A percentile compares a stretch with the other conserved stretches of the same genome.
Conservation (phyloP, 225 moss, liverwort and hornwort genomes). For the Physcomitrellopsis africana region DNA sequence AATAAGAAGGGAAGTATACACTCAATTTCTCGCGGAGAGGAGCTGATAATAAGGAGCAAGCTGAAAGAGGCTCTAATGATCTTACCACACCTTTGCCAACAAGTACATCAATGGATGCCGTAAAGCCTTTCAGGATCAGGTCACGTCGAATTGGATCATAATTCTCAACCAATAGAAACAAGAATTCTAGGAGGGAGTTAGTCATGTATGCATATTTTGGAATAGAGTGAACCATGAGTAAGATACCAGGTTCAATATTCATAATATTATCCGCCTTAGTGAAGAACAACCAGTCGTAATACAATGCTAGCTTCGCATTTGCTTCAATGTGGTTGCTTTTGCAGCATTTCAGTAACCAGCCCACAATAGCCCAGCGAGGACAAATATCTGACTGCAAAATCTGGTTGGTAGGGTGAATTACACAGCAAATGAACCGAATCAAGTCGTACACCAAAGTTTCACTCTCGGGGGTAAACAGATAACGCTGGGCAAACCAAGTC, state of each 20-base stretch:
- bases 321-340: conserved; percentile 96
- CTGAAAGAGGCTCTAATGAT: conserved; percentile 84
- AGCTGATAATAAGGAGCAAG: conserved; percentile 59
- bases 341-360: conserved; percentile 97
- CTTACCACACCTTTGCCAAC: conserved; percentile 96
- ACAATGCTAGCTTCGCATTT: conserved; percentile 93
- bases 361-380: conserved; percentile 96
- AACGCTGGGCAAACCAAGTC: conserved; percentile 98
- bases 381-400: conserved; percentile 97
- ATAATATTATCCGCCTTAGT: conserved; percentile 92
- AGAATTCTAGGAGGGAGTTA: conserved; percentile 86
- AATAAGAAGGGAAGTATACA: conserved; percentile 72
- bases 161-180: conserved; percentile 92
- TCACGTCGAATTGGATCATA: conserved; percentile 89
- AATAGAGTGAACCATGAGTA: conserved; percentile 96
- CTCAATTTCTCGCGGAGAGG: conserved; percentile 83
- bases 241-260: conserved; percentile 97
- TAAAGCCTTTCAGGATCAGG: conserved; percentile 88
- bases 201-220: conserved; percentile 99
- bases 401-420: conserved; percentile 95
- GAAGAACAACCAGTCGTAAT: conserved; percentile 98
- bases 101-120: conserved; percentile 87
- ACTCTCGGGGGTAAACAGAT: conserved; percentile 84
- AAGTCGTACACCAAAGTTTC: conserved; percentile 96
- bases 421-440: conserved; percentile 93